Evolutionary conservation across 345 rosid genomes (phyloP).

Genomic region (Euphorbia pulcherrima): DNA sequence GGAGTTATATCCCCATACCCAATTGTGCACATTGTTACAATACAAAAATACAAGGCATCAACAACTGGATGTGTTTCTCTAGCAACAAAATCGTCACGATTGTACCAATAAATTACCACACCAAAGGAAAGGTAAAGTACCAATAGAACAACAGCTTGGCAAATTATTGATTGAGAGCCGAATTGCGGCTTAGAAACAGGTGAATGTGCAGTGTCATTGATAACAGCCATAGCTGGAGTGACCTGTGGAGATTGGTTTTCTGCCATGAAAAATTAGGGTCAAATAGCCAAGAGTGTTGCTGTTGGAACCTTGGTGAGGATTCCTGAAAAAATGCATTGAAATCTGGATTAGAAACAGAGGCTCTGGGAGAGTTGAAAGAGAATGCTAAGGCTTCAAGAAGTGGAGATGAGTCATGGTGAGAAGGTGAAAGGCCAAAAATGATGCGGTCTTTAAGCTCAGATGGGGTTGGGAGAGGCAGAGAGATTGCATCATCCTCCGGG

Average conservation of each 20-base stretch:
- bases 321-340: background rate
- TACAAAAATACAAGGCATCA: conserved; percentile 83
- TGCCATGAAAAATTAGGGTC: conserved; percentile 28
- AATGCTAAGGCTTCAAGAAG: conserved; percentile 49
- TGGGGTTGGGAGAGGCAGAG: conserved; percentile 60
- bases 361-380: conserved; percentile 33
- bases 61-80: conserved; percentile 75
- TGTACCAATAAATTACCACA: conserved; percentile 60
- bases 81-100: conserved; percentile 46
- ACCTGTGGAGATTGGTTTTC: conserved; percentile 52
- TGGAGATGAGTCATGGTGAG: conserved; percentile 36
- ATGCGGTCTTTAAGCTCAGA: conserved; percentile 62
- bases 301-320: conserved; percentile 12
- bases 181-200: conserved; percentile 40
- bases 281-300: conserved; percentile 33
- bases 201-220: conserved; percentile 40
- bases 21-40: conserved; percentile 93
- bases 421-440: conserved; percentile 58
- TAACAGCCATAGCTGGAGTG: conserved; percentile 81
- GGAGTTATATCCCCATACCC: conserved; percentile 94
- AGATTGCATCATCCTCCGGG: conserved; percentile 62
- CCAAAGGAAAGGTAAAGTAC: conserved; percentile 61
- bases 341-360: conserved; percentile 23
- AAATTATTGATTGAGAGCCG: conserved; percentile 51
- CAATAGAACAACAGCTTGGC: conserved; percentile 51